A percentile compares a stretch with the other conserved stretches of the same genome.
Evolutionary conservation across 228 moss, liverwort and hornwort species (phyloP).

Genomic region (Sphagnum magellanicum): DNA sequence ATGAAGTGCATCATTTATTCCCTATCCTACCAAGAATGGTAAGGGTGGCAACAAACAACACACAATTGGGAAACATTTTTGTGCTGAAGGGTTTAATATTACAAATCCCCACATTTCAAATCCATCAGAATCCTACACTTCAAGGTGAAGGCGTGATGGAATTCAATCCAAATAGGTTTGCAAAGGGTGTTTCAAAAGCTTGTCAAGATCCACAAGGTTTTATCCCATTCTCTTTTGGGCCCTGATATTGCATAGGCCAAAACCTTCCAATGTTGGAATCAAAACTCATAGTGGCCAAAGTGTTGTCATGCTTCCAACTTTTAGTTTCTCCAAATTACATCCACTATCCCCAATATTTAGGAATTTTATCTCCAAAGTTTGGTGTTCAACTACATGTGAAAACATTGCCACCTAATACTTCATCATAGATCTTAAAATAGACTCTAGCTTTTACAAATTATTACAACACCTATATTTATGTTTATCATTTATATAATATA

Average conservation of each 20-base stretch:
- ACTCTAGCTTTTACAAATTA: no score
- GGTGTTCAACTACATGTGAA: conserved; percentile 29
- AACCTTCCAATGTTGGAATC: conserved; percentile 42
- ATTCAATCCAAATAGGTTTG: conserved; percentile 50
- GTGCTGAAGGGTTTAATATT: conserved; percentile 39
- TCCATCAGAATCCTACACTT: conserved; percentile 35
- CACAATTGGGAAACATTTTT: conserved; percentile 22
- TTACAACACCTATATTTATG: no score
- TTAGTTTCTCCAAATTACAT: conserved; percentile 29
- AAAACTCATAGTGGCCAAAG: conserved; percentile 34
- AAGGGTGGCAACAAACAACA: conserved; percentile 24
- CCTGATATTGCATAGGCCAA: conserved; percentile 36
- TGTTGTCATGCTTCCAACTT: conserved; percentile 32
- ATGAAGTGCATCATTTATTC: conserved; percentile 38
- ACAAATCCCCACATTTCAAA: conserved; percentile 19
- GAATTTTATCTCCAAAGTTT: conserved; percentile 20
- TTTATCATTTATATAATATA: no score
- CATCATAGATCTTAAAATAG: no score
- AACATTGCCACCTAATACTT: neutral
- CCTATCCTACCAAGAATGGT: conserved; percentile 9
- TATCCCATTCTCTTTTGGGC: conserved; percentile 34
- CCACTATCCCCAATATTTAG: conserved; percentile 20
- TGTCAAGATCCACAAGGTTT: conserved; percentile 38
- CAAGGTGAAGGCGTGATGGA: conserved; percentile 45
- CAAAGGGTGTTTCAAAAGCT: conserved; percentile 34